Conservation (phyloP, 2,329 filamentous ascomycete species). For the Thermothelomyces thermophilus region DNA sequence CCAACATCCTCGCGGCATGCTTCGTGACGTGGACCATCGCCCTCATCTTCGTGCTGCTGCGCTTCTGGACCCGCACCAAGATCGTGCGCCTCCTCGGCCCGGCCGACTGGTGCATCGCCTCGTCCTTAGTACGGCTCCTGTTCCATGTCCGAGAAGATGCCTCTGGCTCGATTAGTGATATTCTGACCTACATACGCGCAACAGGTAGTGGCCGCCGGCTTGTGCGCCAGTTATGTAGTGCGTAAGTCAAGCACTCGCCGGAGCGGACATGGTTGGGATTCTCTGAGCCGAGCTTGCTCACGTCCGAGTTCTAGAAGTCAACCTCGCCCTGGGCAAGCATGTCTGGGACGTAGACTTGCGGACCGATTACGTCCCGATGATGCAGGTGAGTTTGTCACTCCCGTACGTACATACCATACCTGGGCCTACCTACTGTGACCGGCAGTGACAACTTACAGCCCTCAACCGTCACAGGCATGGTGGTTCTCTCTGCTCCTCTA, state of each 20-base stretch:
- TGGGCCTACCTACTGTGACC: too few species aligned
- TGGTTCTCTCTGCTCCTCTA: conserved; percentile 27
- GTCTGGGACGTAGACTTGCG: conserved; percentile 11
- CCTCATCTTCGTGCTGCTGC: conserved; percentile 29
- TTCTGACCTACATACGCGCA: neutral
- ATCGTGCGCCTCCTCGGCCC: conserved; percentile 31
- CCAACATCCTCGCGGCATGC: conserved; percentile 20
- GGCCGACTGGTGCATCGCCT: conserved; percentile 33
- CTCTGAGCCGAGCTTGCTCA: neutral
- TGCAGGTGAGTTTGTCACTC: conserved; percentile 10
- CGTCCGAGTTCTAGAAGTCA: conserved; percentile 6
- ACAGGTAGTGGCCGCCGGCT: conserved; percentile 21
- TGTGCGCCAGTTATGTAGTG: conserved; percentile 11
- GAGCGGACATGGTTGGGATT: neutral
- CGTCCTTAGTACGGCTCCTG: conserved; percentile 24
- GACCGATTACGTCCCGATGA: neutral
- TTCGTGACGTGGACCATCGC: conserved; percentile 27
- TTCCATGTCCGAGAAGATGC: neutral
- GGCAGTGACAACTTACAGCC: neutral
- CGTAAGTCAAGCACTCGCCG: conserved; percentile 5
- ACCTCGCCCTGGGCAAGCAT: conserved; percentile 21
- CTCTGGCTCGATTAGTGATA: neutral
- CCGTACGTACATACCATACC: neutral
- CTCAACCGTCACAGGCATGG: conserved; percentile 13
- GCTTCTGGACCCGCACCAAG: conserved; percentile 33